These are phyloP conservation scores for Saturnispora bothae DNA, from an alignment of 805 yeast species.

Conservation along the genomic window DNA sequence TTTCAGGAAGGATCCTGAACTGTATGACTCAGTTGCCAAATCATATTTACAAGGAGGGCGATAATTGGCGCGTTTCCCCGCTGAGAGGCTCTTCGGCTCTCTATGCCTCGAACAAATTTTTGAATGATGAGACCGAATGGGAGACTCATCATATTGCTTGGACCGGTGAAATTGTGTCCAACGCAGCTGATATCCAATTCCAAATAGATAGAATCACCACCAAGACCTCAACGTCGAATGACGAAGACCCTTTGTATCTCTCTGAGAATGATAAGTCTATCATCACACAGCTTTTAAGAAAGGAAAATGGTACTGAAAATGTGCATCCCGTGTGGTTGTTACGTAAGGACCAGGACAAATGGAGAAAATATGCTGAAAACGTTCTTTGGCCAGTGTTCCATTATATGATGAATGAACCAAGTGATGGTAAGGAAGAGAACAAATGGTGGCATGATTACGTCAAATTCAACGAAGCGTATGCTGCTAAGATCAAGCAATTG, in stretches of 20 bases:
- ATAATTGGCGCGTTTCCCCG: slow-evolving; percentile 49
- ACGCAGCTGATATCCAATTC: slow-evolving; percentile 3
- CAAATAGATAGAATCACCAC: background rate
- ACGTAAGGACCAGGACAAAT: slow-evolving; percentile 65
- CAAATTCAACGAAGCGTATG: slow-evolving; percentile 81
- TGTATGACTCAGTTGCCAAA: slow-evolving; percentile 62
- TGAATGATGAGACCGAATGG: slow-evolving; percentile 64
- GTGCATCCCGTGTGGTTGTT: slow-evolving; percentile 86
- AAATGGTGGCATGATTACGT: slow-evolving; percentile 83
- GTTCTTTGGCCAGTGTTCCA: slow-evolving; percentile 93
- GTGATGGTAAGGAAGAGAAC: slow-evolving; percentile 59
- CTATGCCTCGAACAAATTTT: slow-evolving; percentile 59
- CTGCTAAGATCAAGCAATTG: slow-evolving; percentile 59
- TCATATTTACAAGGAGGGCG: slow-evolving; percentile 37
- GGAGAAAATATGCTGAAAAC: slow-evolving; percentile 87
- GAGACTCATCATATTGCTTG: slow-evolving; percentile 84
- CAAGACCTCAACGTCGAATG: slow-evolving; percentile 7
- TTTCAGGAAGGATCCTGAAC: slow-evolving; percentile 59
- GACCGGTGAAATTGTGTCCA: slow-evolving; percentile 74
- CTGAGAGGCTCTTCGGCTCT: slow-evolving; percentile 79
- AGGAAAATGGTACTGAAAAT: slow-evolving; percentile 36
- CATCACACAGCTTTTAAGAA: slow-evolving; percentile 38
- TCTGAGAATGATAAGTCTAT: slow-evolving; percentile 43
- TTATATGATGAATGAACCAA: slow-evolving; percentile 71
- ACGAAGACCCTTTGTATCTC: slow-evolving; percentile 54